These are phyloP conservation scores for Datisca glomerata DNA, from an alignment of 306 rosid genomes.

Conservation along the genomic window DNA sequence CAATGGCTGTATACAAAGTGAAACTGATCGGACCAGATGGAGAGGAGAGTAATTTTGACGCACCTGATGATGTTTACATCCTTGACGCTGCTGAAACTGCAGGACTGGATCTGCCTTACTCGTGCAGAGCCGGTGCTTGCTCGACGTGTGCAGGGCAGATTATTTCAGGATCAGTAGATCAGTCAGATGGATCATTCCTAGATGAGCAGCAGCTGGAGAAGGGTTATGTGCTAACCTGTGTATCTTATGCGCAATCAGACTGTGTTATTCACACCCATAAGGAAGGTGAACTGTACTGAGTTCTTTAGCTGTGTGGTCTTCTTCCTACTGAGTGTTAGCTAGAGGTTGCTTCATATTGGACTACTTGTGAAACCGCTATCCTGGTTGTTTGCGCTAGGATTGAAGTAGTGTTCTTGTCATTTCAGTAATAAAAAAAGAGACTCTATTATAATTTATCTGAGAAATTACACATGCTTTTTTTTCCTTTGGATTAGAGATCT, in stretches of 20 bases:
- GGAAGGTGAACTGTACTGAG: conserved; percentile 38
- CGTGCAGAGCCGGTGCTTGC: conserved; percentile 79
- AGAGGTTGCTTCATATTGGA: no score
- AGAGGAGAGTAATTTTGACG: conserved; percentile 42
- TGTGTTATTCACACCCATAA: conserved; percentile 54
- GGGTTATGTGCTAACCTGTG: conserved; percentile 47
- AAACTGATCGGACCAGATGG: conserved; percentile 58
- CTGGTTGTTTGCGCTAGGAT: no score
- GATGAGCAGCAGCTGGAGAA: conserved; percentile 41
- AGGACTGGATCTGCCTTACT: conserved; percentile 63
- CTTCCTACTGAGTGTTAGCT: no score
- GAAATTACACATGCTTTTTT: no score
- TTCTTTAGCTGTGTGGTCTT: no score
- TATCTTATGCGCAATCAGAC: conserved; percentile 47
- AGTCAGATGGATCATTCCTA: conserved; percentile 50
- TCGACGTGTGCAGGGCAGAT: conserved; percentile 61
- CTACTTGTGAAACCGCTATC: no score
- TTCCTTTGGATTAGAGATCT: no score
- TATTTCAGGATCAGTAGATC: conserved; percentile 41
- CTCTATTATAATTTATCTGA: no score
- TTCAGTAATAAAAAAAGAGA: no score
- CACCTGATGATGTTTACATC: conserved; percentile 53
- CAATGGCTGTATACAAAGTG: conserved; percentile 47
- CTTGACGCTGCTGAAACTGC: conserved; percentile 68
- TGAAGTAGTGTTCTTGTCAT: no score